Evolutionary conservation across 1,284 basidiomycete species (phyloP).

Genomic region (Ustilago lituana): DNA sequence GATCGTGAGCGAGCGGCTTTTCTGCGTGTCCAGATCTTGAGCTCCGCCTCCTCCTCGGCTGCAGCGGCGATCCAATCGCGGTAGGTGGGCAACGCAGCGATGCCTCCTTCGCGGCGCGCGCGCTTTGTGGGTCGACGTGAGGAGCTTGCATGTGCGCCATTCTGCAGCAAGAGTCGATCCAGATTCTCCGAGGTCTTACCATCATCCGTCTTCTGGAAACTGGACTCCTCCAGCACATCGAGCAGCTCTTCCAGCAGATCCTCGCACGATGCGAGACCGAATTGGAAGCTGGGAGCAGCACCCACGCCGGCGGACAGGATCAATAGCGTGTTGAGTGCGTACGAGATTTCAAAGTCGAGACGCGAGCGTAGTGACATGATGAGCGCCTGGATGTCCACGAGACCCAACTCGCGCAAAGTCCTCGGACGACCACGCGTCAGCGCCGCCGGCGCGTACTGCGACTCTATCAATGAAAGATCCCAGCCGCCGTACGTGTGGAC

Average conservation of each 20-base stretch:
- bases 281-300: slow-evolving; percentile 74
- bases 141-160: background rate
- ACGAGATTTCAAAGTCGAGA: slow-evolving; percentile 83
- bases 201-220: slow-evolving; percentile 73
- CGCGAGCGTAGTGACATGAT: slow-evolving; percentile 89
- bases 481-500: slow-evolving; percentile 84
- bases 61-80: slow-evolving; percentile 58
- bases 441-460: slow-evolving; percentile 72
- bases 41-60: slow-evolving; percentile 58
- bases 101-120: slow-evolving; percentile 42
- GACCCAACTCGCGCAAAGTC: slow-evolving; percentile 80
- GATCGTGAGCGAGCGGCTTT: slow-evolving; percentile 30
- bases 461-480: slow-evolving; percentile 78
- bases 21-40: slow-evolving; percentile 48
- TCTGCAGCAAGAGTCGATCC: slow-evolving; percentile 1
- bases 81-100: slow-evolving; percentile 42
- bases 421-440: slow-evolving; percentile 72
- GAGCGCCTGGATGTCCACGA: slow-evolving; percentile 86
- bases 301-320: slow-evolving; percentile 76
- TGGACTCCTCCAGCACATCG: slow-evolving; percentile 84
- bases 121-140: slow-evolving; percentile 17
- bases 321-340: slow-evolving; percentile 87
- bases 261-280: slow-evolving; percentile 76
- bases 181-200: background rate
- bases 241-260: slow-evolving; percentile 88